phyloP scores from a whole-genome alignment of 1,284 basidiomycete species.

The Cutaneotrichosporon cutaneum region DNA sequence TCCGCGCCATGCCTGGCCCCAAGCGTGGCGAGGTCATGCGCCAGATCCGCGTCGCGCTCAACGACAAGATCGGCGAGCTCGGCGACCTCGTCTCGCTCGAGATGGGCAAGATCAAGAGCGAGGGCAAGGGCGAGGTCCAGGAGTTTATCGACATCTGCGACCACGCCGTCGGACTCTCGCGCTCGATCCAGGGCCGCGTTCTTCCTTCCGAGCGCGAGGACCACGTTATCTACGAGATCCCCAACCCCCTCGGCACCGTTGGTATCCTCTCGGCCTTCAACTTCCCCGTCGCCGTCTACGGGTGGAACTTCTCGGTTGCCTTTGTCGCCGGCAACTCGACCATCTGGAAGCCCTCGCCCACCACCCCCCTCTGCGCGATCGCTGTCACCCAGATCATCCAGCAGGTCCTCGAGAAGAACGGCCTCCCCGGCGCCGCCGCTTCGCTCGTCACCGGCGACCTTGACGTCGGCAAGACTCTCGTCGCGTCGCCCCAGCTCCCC shows the following conservation, averaged over 20 bases:
- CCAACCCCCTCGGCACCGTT: slow-evolving; percentile 90
- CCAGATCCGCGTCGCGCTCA: slow-evolving; percentile 80
- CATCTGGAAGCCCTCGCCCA: slow-evolving; percentile 91
- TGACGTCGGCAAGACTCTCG: slow-evolving; percentile 74
- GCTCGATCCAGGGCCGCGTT: slow-evolving; percentile 86
- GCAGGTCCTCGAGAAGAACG: slow-evolving; percentile 74
- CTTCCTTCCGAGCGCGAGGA: slow-evolving; percentile 83
- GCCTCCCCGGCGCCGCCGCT: slow-evolving; percentile 77
- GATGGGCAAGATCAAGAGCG: slow-evolving; percentile 92
- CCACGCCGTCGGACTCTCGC: slow-evolving; percentile 76
- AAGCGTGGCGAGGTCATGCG: slow-evolving; percentile 81
- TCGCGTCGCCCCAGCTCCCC: slow-evolving; percentile 69
- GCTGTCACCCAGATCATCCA: slow-evolving; percentile 83
- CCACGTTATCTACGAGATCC: slow-evolving; percentile 82
- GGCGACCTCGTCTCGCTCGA: slow-evolving; percentile 68
- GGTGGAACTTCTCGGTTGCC: slow-evolving; percentile 87
- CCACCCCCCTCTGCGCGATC: slow-evolving; percentile 73
- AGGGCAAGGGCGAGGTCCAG: slow-evolving; percentile 82
- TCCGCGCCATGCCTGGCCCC: slow-evolving; percentile 79
- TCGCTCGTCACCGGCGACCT: slow-evolving; percentile 79
- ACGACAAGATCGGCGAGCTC: slow-evolving; percentile 74
- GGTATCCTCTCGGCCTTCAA: slow-evolving; percentile 88
- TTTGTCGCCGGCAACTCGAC: slow-evolving; percentile 85
- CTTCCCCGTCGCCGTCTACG: slow-evolving; percentile 77
- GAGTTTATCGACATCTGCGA: slow-evolving; percentile 79